These are phyloP conservation scores for Dactylellina drechsleri DNA, from an alignment of 2,329 filamentous ascomycete genomes.

Conservation along the genomic window DNA sequence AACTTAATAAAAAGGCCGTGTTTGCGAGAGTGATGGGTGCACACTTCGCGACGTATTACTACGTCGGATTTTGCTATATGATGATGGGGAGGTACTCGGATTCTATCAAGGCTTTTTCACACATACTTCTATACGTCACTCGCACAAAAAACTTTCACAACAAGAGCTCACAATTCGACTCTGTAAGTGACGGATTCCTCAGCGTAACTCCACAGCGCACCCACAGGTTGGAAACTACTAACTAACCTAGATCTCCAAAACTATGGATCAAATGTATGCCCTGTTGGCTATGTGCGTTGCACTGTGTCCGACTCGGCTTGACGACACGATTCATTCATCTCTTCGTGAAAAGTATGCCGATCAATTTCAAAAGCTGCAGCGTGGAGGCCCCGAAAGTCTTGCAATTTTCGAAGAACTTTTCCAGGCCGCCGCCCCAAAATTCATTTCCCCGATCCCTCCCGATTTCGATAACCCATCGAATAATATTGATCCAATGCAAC, in stretches of 20 bases:
- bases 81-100: slow-evolving; percentile 99
- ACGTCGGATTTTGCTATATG: slow-evolving; percentile 99
- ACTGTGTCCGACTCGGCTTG: slow-evolving; percentile 94
- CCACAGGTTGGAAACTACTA: no score
- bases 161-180: slow-evolving; percentile 98
- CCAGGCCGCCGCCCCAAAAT: slow-evolving; percentile 97
- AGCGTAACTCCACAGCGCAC: not conserved
- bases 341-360: slow-evolving; percentile 99
- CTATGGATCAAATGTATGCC: slow-evolving; percentile 99
- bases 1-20: slow-evolving; percentile 99
- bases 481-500: slow-evolving; percentile 96
- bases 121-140: slow-evolving; percentile 98
- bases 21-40: slow-evolving; percentile 99
- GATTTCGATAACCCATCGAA: slow-evolving; percentile 97
- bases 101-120: slow-evolving; percentile 99
- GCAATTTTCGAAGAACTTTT: slow-evolving; percentile 99
- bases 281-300: slow-evolving; percentile 98
- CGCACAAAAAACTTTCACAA: slow-evolving; percentile 98
- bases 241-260: slow-evolving; percentile 79
- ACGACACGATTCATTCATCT: slow-evolving; percentile 98
- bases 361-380: slow-evolving; percentile 95
- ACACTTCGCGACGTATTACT: slow-evolving; percentile 96
- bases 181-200: slow-evolving; percentile 60
- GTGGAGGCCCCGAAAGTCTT: slow-evolving; percentile 91
- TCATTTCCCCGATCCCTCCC: slow-evolving; percentile 95